Evolutionary conservation across 176 grass and related monocot genomes (phyloP).

Genomic region (Phragmites australis): DNA sequence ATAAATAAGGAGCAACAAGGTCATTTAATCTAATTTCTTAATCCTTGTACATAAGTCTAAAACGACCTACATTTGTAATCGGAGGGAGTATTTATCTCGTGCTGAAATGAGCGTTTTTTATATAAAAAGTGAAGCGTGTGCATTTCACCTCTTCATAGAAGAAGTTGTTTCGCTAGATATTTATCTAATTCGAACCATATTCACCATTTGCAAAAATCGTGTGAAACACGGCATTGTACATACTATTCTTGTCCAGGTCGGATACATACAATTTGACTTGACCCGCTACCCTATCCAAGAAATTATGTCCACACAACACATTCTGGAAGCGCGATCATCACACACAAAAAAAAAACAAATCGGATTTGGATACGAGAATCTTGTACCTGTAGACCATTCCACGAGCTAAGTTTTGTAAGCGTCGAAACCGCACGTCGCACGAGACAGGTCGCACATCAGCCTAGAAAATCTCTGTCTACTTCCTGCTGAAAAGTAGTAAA

Average conservation of each 20-base stretch:
- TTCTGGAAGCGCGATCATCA: too few relatives aligned
- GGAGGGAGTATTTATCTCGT: not conserved
- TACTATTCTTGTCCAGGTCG: too few relatives aligned
- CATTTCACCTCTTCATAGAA: not conserved
- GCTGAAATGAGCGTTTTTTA: not conserved
- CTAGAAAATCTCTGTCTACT: not conserved
- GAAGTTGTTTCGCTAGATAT: not conserved
- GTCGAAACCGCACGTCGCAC: not conserved
- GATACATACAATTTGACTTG: too few relatives aligned
- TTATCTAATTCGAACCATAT: not conserved
- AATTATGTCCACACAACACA: too few relatives aligned
- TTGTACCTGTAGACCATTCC: not conserved
- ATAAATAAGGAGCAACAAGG: too few relatives aligned
- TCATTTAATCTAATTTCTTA: too few relatives aligned
- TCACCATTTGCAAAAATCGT: not conserved
- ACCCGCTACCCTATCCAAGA: too few relatives aligned
- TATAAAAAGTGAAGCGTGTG: not conserved
- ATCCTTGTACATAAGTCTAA: too few relatives aligned
- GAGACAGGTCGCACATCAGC: not conserved
- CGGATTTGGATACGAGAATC: too few relatives aligned
- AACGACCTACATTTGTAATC: too few relatives aligned
- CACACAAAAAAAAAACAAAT: too few relatives aligned
- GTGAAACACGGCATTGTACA: too few relatives aligned
- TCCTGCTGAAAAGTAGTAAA: conserved; percentile 1
- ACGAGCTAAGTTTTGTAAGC: not conserved